Conservation (phyloP, 441 rosid genomes). For the Corymbia citriodora region DNA sequence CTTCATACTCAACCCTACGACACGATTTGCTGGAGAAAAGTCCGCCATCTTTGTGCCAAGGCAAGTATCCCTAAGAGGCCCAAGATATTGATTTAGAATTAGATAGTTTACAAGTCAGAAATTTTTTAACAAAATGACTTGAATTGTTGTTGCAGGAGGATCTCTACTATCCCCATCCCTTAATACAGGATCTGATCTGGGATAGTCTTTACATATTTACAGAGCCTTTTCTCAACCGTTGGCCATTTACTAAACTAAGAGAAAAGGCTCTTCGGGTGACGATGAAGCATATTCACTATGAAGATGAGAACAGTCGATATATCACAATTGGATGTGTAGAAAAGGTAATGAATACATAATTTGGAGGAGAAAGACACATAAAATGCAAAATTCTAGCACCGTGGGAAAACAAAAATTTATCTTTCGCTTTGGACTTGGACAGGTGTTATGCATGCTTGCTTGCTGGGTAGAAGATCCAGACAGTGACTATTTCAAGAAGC, state of each 20-base stretch:
- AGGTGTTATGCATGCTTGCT: constrained; percentile 9
- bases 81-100: not conserved
- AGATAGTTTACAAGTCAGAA: not conserved
- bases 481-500: constrained; percentile 11
- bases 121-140: not conserved
- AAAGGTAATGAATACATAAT: not conserved
- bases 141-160: constrained; percentile 9
- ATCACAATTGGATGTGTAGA: constrained; percentile 7
- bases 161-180: constrained; percentile 14
- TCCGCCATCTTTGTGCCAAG: constrained; percentile 11
- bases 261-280: constrained; percentile 16
- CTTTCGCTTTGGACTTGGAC: not conserved
- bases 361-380: not conserved
- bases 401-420: not conserved
- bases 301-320: constrained; percentile 18
- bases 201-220: constrained; percentile 3
- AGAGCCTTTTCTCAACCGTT: constrained; percentile 10
- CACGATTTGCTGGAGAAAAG: constrained; percentile 11
- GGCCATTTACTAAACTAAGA: constrained; percentile 10
- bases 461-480: constrained; percentile 15
- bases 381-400: not conserved
- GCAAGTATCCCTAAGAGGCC: not conserved
- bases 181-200: constrained; percentile 8
- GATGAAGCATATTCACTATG: constrained; percentile 12
- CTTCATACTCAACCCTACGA: constrained; percentile 44